A percentile compares a stretch with the other conserved stretches of the same genome.
Conservation (phyloP, 768 basidiomycete species). For the Tylopilus balloui region DNA sequence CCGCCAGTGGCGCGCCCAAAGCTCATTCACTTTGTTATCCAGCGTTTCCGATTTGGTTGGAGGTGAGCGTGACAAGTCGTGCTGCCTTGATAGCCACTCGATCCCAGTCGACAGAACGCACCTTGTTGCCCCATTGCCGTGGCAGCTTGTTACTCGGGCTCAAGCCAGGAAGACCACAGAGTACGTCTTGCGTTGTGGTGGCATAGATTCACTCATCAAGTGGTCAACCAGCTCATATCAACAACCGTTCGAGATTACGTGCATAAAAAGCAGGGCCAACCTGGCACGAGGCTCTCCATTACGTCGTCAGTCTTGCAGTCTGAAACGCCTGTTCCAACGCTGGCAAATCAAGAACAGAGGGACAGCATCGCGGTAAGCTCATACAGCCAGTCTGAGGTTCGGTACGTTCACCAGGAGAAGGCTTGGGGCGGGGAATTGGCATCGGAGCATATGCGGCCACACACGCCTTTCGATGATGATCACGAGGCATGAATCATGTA, state of each 20-base stretch:
- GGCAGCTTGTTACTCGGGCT: constrained; percentile 76
- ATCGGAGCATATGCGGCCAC: constrained; percentile 35
- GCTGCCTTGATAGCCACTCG: constrained; percentile 1
- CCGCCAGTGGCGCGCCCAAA: background rate
- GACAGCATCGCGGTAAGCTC: constrained; percentile 30
- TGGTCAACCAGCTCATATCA: constrained; percentile 49
- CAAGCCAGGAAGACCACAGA: constrained; percentile 73
- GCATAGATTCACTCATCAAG: constrained; percentile 3
- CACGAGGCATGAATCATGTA: constrained; percentile 32
- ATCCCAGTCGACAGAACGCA: constrained; percentile 50
- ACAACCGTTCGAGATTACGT: constrained; percentile 67
- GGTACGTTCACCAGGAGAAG: constrained; percentile 29
- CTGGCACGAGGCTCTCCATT: constrained; percentile 19
- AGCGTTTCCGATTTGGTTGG: constrained; percentile 86
- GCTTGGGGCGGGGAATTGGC: constrained; percentile 34
- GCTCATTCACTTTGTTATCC: constrained; percentile 8
- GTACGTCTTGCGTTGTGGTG: constrained; percentile 39
- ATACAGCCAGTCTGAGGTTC: constrained; percentile 24
- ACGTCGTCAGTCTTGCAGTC: constrained; percentile 25
- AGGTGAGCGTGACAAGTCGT: constrained; percentile 40
- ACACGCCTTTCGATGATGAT: constrained; percentile 39
- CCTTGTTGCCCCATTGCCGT: constrained; percentile 80
- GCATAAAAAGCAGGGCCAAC: constrained; percentile 45
- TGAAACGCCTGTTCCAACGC: constrained; percentile 28
- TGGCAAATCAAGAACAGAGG: constrained; percentile 28